phyloP scores from a whole-genome alignment of 2,329 filamentous ascomycete genomes.

The Alternaria atra region DNA sequence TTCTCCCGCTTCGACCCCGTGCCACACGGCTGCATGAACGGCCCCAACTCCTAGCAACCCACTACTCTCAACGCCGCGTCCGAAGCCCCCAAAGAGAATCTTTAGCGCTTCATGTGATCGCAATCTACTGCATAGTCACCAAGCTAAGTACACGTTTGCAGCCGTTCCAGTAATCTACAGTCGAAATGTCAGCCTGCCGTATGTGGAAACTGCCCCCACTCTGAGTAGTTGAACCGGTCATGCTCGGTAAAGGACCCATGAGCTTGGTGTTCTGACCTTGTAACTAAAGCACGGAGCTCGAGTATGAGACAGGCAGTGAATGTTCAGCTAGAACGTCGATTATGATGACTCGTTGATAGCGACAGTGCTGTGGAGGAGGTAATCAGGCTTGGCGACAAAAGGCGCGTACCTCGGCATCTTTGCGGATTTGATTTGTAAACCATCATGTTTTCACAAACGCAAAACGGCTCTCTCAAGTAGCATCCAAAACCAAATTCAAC shows the following conservation, averaged over 20 bases:
- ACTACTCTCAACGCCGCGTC: conserved; percentile 1
- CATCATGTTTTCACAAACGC: not conserved
- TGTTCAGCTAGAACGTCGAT: not conserved
- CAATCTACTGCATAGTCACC: conserved; percentile 22
- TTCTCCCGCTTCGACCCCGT: conserved; percentile 5
- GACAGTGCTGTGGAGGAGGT: not conserved
- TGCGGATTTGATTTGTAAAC: not conserved
- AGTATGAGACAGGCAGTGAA: not conserved
- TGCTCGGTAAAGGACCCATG: not conserved
- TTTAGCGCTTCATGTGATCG: conserved; percentile 25
- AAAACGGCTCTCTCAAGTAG: not conserved
- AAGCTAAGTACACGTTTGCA: conserved; percentile 41
- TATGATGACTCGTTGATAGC: not conserved
- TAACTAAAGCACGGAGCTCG: not conserved
- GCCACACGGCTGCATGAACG: conserved; percentile 13
- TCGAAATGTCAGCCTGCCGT: conserved; percentile 22
- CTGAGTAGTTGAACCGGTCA: not conserved
- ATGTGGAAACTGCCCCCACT: conserved; percentile 32
- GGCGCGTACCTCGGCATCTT: conserved; percentile 3
- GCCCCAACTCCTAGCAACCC: conserved; percentile 13
- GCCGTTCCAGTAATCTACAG: conserved; percentile 46
- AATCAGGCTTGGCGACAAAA: not conserved
- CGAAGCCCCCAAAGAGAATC: not conserved
- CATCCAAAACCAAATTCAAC: not conserved
- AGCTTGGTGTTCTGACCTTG: not conserved